Percentiles rank a stretch among this genome's conserved stretches.
Conservation (phyloP, 2,329 filamentous ascomycete species). For the Apiospora marii region DNA sequence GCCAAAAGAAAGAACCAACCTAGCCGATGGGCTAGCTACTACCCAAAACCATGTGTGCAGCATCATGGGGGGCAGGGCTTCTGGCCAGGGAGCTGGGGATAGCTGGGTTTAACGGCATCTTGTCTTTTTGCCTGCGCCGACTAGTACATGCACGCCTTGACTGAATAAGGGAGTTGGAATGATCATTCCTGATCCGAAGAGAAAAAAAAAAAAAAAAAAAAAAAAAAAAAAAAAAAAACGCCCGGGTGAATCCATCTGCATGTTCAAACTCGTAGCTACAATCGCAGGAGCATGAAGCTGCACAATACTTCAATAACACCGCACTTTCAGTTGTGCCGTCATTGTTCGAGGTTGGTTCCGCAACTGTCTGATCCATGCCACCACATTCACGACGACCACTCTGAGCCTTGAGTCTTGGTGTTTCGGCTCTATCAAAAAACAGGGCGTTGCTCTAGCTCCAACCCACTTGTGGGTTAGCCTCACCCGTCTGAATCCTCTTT, state of each 20-base stretch:
- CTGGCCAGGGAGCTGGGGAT: background rate
- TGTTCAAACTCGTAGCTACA: background rate
- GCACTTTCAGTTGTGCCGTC: background rate
- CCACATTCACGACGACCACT: background rate
- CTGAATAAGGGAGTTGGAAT: slow-evolving; percentile 18
- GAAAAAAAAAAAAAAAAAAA: no score
- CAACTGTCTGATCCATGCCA: background rate
- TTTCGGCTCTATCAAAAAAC: slow-evolving; percentile 1
- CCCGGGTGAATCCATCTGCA: background rate
- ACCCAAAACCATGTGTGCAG: slow-evolving; percentile 10
- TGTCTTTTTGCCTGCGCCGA: slow-evolving; percentile 2
- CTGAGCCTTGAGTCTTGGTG: background rate
- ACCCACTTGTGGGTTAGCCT: slow-evolving; percentile 8
- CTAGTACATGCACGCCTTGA: slow-evolving; percentile 16
- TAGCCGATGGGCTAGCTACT: background rate
- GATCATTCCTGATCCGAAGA: background rate
- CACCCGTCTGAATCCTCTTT: slow-evolving; percentile 17
- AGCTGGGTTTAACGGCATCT: slow-evolving; percentile 12
- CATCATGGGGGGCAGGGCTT: background rate
- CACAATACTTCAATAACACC: background rate
- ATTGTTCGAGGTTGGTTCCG: background rate
- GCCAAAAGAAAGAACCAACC: background rate
- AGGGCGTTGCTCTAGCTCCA: background rate
- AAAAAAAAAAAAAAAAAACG: background rate
- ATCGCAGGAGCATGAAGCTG: background rate